Percentiles rank a stretch among this genome's conserved stretches.
Conservation (phyloP, 345 rosid genomes). For the Citrus glauca region DNA sequence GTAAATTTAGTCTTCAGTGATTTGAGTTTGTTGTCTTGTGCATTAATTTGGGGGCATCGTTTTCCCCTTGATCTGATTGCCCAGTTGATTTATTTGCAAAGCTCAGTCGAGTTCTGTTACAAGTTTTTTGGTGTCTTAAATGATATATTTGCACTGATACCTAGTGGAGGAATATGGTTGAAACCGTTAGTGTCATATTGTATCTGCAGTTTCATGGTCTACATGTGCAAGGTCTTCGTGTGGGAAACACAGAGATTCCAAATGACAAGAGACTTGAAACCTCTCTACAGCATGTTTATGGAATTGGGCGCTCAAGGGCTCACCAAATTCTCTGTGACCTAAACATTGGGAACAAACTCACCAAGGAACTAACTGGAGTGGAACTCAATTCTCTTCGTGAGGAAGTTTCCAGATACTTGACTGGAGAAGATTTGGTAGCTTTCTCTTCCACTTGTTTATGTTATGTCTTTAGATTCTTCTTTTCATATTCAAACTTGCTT, state of each 20-base stretch:
- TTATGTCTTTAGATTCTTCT: neutral
- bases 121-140: neutral
- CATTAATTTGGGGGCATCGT: neutral
- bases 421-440: slow-evolving; percentile 61
- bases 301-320: slow-evolving; percentile 60
- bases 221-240: slow-evolving; percentile 51
- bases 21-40: too few species aligned
- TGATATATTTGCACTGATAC: neutral
- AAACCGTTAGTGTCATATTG: neutral
- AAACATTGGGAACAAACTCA: slow-evolving; percentile 56
- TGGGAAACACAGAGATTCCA: slow-evolving; percentile 68
- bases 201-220: slow-evolving; percentile 41
- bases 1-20: neutral
- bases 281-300: slow-evolving; percentile 69
- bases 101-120: neutral
- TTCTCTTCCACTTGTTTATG: neutral
- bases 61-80: neutral
- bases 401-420: slow-evolving; percentile 56
- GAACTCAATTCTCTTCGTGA: slow-evolving; percentile 63
- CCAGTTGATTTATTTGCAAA: neutral
- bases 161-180: neutral
- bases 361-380: slow-evolving; percentile 63
- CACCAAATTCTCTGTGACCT: slow-evolving; percentile 62
- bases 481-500: neutral
- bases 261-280: slow-evolving; percentile 47